Evolutionary conservation across 176 grass and related monocot species (phyloP), one percentile per base, ranked within the genome.

Genomic region (Eleusine indica): DNA sequence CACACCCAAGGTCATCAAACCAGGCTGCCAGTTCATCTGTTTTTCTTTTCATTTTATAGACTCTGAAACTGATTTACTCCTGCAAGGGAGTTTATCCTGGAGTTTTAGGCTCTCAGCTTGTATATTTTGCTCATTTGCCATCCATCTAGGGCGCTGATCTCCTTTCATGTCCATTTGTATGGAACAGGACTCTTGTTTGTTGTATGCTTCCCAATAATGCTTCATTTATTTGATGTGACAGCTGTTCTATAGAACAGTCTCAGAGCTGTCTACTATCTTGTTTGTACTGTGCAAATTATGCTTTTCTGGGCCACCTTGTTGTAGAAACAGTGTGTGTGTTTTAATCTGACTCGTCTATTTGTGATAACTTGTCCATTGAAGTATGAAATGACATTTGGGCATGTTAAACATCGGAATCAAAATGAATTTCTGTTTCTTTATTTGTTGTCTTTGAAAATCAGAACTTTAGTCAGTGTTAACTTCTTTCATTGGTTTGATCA

Each of bases 161-260:
- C 57, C 38, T 83, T 42, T 66, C 80, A 68, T 68, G 52, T 48
- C 49, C 65, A 87, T 62, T 69, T 37, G 42, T 74, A 65, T 43
- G 43, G 47, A 73, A 73, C 54, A 65, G 9, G 16, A 62, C 25
- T 66, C 29, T 41, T 78, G 64, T 67, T 67, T 61, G 44, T 18
- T 68, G 56, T 10, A 53, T 53, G 51, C 0, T 53, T 53, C 51
- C 51, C 14, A 5, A 53, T 53, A 53, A 51, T 3, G 48, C 48
- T 49, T 8, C 47, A 49, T 49, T 49, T 49, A 49, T 49, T 44
- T 44, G 57, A 66, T 4, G 16, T 77, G 25, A 48, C 39, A 73
- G 18, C 53, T 66, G 43, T 44, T 14, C 3, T 11, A 68, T 69
- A 89, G 43, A 71, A 11, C 37, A 37, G 54, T 46, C 63, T 17